Conservation (phyloP, 106 monocot species). For the Hemerocallis citrina region DNA sequence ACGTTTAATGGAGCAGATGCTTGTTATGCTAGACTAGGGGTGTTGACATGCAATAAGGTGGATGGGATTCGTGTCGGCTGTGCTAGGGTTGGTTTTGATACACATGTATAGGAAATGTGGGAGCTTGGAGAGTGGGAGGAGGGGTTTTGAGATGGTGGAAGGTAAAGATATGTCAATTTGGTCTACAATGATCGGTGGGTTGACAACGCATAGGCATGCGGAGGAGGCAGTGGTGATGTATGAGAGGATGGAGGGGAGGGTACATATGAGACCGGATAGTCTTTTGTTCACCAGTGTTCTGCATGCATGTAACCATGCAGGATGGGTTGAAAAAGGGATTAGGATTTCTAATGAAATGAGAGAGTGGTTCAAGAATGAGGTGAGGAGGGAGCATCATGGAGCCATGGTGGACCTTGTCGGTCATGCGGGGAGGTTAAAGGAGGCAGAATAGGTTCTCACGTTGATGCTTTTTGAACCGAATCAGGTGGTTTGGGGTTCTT, state of each 20-base stretch:
- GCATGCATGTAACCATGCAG: conserved; percentile 43
- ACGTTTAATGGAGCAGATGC: conserved; percentile 35
- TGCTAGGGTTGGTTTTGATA: conserved; percentile 27
- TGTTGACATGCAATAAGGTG: conserved; percentile 18
- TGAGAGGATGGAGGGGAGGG: conserved; percentile 24
- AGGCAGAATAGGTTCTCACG: conserved; percentile 33
- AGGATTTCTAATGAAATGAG: conserved; percentile 26
- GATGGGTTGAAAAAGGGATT: conserved; percentile 32
- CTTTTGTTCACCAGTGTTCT: conserved; percentile 33
- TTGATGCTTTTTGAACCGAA: conserved; percentile 21
- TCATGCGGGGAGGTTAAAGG: conserved; percentile 30
- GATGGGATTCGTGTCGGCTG: conserved; percentile 6
- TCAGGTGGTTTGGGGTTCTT: conserved; percentile 43
- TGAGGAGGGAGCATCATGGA: conserved; percentile 54
- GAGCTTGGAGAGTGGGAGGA: conserved; percentile 21
- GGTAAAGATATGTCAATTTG: conserved; percentile 33
- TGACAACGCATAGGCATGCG: conserved; percentile 33
- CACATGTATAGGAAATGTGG: conserved; percentile 62
- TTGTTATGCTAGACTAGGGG: conserved; percentile 36
- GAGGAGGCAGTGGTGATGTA: conserved; percentile 27
- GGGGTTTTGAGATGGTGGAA: conserved; percentile 23
- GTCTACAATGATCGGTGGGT: conserved; percentile 52
- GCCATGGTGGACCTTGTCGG: conserved; percentile 41
- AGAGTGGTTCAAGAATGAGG: conserved; percentile 3
- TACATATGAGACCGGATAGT: conserved; percentile 24